Base-by-base conservation (phyloP, 768 basidiomycete species). In the Pleurotus platypus region DNA sequence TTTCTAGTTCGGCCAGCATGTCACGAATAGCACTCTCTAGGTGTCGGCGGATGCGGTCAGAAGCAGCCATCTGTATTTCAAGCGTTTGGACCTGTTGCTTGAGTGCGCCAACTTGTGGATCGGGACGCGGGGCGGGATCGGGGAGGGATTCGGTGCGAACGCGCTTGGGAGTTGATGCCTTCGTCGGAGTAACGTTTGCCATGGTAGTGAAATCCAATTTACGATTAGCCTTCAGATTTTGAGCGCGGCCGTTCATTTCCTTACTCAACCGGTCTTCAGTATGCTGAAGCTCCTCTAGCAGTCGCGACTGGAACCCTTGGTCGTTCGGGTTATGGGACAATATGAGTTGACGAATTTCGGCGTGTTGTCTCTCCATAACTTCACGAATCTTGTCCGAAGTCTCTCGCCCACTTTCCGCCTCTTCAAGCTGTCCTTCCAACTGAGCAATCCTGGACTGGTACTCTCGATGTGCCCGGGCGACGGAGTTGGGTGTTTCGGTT, bases 271-370 rank as follows among this genome's bases (percentile, higher is more conserved):
- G 78, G 26, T 84, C 81, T 61, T 89, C 87, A 0, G 80, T 78
- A 6, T 75, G 68, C 62, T 87, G 79, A 30, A 90, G 76, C 62
- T 90, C 86, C 27, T 77, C 78, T 20, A 90, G 71, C 4, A 90
- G 70, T 15, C 81, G 79, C 18, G 78, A 72, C 49, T 86, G 83
- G 76, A 90, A 85, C 3, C 77, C 72, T 35, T 79, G 79, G 58
- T 89, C 88, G 38, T 78, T 75, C 7, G 85, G 79, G 9, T 77
- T 77, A 49, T 77, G 79, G 46, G 74, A 75, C 71, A 81, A 75
- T 55, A 90, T 80, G 20, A 89, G 73, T n/a, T 81, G 75, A 4
- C 87, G 82, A 42, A 90, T 80, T 59, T 90, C 88, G n/a, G 79
- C 79, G 64, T 89, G 87, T 55, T 89, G 87, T 13, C 78, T 79